These are phyloP conservation scores for Candida berthetii DNA, from an alignment of 805 yeast species.

Conservation along the genomic window DNA sequence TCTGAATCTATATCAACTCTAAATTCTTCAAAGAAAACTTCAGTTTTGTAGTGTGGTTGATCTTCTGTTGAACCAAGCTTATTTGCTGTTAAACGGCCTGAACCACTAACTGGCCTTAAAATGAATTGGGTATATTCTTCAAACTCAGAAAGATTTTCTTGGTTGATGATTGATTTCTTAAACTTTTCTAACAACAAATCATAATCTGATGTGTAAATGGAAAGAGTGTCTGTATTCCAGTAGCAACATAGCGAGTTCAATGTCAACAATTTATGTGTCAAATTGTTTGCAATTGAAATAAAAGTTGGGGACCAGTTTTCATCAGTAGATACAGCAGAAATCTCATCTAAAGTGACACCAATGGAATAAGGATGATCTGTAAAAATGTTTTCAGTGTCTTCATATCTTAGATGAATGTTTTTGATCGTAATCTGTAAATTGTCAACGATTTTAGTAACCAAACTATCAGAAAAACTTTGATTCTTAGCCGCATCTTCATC, in stretches of 20 bases:
- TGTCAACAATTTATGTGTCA: slow-evolving; percentile 73
- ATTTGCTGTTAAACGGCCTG: slow-evolving; percentile 75
- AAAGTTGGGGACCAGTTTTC: slow-evolving; percentile 81
- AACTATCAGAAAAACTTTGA: slow-evolving; percentile 80
- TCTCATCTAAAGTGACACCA: slow-evolving; percentile 78
- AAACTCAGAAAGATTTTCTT: slow-evolving; percentile 25
- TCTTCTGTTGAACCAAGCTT: slow-evolving; percentile 69
- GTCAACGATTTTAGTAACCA: slow-evolving; percentile 86
- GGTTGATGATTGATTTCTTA: slow-evolving; percentile 33
- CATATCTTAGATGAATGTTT: slow-evolving; percentile 89
- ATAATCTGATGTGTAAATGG: slow-evolving; percentile 41
- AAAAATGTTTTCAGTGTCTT: slow-evolving; percentile 63
- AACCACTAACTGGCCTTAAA: slow-evolving; percentile 83
- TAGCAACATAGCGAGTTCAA: slow-evolving; percentile 72
- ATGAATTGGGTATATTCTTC: slow-evolving; percentile 41
- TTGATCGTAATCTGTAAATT: slow-evolving; percentile 87
- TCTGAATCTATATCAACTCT: slow-evolving; percentile 79
- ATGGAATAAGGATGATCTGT: slow-evolving; percentile 73
- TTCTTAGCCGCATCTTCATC: slow-evolving; percentile 41
- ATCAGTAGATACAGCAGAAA: slow-evolving; percentile 90
- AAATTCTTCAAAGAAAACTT: slow-evolving; percentile 80
- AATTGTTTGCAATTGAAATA: slow-evolving; percentile 58
- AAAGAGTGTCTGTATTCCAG: slow-evolving; percentile 66
- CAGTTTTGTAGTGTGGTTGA: slow-evolving; percentile 65
- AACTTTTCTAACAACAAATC: slow-evolving; percentile 44